Base-by-base conservation (phyloP, 257 asterid genomes). In the Nicotiana paniculata region DNA sequence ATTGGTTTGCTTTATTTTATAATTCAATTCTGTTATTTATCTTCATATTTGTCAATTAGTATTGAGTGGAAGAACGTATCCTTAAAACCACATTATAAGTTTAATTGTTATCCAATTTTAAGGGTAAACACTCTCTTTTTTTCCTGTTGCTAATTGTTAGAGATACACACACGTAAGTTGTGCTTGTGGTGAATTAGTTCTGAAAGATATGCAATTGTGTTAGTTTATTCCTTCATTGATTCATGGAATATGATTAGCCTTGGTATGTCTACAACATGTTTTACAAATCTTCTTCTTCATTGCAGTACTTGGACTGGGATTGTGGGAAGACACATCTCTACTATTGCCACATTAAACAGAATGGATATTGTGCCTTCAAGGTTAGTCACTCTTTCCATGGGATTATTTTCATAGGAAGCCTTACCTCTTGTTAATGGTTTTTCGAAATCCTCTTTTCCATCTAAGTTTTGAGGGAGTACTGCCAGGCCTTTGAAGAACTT, bases 221-320 rank as follows among this genome's bases (percentile, higher is more conserved):
- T 18, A 9, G 74, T 48, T 32, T 79, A 21, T 46, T 33, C 66
- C 15, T 78, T 61, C 24, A 59, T 58, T 39, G n/a, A 62, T 58
- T 59, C 17, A 43, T 59, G 69, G 82, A 46, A 37, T 18, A 61
- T 5, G 32, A 28, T 37, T 69, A 3, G 55, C 77, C 77, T 58
- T n/a, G 24, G 13, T 37, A 55, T 12, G 4, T 15, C 72, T 58
- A 26, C 26, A 79, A 57, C 28, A 21, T 79, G 55, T 43, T 43
- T 35, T 79, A 61, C 55, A 48, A 8, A 69, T n/a, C 55, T 82
- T 70, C 39, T 58, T 81, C 72, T 67, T 48, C 72, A 33, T 81
- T 86, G 87, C 91, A 95, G 98, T 83, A 81, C 85, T 51, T 80
- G 63, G 92, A 89, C 63, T 93, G 96, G 97, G 92, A 91, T 64